Percentiles rank a stretch among this genome's conserved stretches.
Conservation (phyloP, 2,329 filamentous ascomycete genomes). For the Paraphaeosphaeria minitans region DNA sequence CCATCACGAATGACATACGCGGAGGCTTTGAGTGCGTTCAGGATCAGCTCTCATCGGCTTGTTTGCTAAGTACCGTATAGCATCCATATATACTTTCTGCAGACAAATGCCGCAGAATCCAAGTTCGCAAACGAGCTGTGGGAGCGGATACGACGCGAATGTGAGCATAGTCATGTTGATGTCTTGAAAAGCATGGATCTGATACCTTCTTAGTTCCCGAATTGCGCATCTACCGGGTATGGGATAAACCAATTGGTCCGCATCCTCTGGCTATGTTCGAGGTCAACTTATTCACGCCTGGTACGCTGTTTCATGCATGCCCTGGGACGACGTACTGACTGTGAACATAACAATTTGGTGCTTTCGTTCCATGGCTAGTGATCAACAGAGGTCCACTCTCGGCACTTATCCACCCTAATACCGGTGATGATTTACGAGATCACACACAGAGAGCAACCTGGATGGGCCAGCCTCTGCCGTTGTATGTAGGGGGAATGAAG, state of each 20-base stretch:
- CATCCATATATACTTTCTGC: slow-evolving; percentile 81
- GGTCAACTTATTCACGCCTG: slow-evolving; percentile 82
- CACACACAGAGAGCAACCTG: slow-evolving; percentile 73
- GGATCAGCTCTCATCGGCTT: background rate
- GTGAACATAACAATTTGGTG: slow-evolving; percentile 74
- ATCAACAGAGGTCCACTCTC: slow-evolving; percentile 81
- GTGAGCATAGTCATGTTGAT: slow-evolving; percentile 52
- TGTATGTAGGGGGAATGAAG: slow-evolving; percentile 62
- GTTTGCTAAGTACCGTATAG: slow-evolving; percentile 21
- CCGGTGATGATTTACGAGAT: slow-evolving; percentile 64
- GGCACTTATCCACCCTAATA: slow-evolving; percentile 83
- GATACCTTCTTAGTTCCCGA: slow-evolving; percentile 70
- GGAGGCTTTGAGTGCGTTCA: slow-evolving; percentile 72
- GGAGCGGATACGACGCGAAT: slow-evolving; percentile 80
- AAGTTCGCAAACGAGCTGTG: slow-evolving; percentile 74
- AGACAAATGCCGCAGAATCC: slow-evolving; percentile 64
- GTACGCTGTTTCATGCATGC: slow-evolving; percentile 18
- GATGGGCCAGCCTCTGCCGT: slow-evolving; percentile 70
- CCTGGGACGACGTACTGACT: slow-evolving; percentile 1
- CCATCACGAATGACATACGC: slow-evolving; percentile 67
- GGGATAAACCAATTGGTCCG: slow-evolving; percentile 77
- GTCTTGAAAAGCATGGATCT: slow-evolving; percentile 11
- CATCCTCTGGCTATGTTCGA: slow-evolving; percentile 91
- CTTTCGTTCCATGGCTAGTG: slow-evolving; percentile 83
- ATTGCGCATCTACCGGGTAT: slow-evolving; percentile 78